Base-by-base conservation (phyloP, 1,284 basidiomycete species). In the Malassezia brasiliensis region DNA sequence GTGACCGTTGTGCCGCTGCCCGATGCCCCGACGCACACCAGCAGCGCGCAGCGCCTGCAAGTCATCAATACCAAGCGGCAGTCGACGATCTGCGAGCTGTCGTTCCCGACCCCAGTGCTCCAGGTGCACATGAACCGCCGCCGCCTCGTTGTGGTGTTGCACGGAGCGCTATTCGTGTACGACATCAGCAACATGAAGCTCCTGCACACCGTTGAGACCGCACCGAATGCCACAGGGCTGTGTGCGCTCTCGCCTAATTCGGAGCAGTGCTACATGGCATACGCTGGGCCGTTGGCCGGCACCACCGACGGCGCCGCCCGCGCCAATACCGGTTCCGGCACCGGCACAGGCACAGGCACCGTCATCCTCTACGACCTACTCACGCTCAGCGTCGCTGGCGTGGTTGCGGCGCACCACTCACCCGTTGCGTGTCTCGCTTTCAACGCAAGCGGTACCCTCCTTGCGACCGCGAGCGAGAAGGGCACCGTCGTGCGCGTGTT, bases 151-250 rank as follows among this genome's bases (percentile, higher is more conserved):
- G 93, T 98, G 60, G 87, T 98, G 7, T 82, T 98, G 51, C 91
- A 96, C 74, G 83, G 83, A 39, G 90, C 96, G 76, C 94, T 99
- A 57, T 99, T 96, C 78, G 90, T 96, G 54, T 98, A 98, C 74
- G 93, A 98, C 74, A 96, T 98, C 67, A 88, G 86, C 58, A 99
- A 96, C 67, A 96, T 98, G 93, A 87, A 91, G 67, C 81, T 98
- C 31, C 77, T 96, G 40, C 93, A 96, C 75, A 94, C 96, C 46
- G 93, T 98, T 54, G 94, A 98, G 79, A 98, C 93, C 0, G 86
- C 87, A 14, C 84, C 88, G 0, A 98, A 98, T 75, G 89, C 91
- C 1, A 86, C 93, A 74, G 90, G 90, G 22, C 90, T 98, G 68
- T 91, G 90, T 74, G 87, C 91, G 0, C 83, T 98, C 10, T 90